These are phyloP conservation scores for Urostyla sp. DNA, from an alignment of 73 alveolate species.

Conservation along the genomic window DNA sequence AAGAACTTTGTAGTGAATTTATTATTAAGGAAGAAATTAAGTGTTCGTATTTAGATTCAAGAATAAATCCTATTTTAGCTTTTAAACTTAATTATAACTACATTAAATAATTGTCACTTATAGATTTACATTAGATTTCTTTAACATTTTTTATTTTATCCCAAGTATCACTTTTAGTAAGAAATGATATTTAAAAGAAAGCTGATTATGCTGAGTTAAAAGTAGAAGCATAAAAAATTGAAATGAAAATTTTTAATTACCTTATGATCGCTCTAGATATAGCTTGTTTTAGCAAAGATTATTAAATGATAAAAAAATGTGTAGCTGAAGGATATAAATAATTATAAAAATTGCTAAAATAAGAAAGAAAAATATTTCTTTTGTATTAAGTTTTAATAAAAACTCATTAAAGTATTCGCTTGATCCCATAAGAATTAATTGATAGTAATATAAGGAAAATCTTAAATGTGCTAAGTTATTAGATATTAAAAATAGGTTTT, in stretches of 20 bases:
- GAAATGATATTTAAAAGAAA: constrained; percentile 32
- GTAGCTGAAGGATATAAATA: constrained; percentile 81
- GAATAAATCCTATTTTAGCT: constrained; percentile 79
- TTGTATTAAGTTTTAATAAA: constrained; percentile 34
- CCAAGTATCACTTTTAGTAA: constrained; percentile 50
- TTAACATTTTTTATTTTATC: constrained; percentile 79
- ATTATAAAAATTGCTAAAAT: constrained; percentile 43
- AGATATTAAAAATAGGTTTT: constrained; percentile 35
- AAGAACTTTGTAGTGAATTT: constrained; percentile 79
- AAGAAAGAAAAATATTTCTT: constrained; percentile 35
- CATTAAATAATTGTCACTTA: constrained; percentile 66
- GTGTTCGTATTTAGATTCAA: constrained; percentile 77
- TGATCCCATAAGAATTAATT: constrained; percentile 53
- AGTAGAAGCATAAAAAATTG: constrained; percentile 84
- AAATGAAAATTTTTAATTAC: constrained; percentile 83
- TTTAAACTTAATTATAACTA: constrained; percentile 81
- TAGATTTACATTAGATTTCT: constrained; percentile 82
- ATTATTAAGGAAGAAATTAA: constrained; percentile 86
- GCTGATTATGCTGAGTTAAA: constrained; percentile 67
- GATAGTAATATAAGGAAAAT: constrained; percentile 61
- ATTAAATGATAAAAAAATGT: constrained; percentile 73
- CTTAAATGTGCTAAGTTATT: constrained; percentile 48
- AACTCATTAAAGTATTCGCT: constrained; percentile 56
- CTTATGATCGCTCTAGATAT: constrained; percentile 88
- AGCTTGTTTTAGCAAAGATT: constrained; percentile 78